A percentile compares a stretch with the other conserved stretches of the same genome.
These are phyloP conservation scores for Hansenula lynferdii DNA, from an alignment of 1,139 yeast genomes.

Conservation along the genomic window DNA sequence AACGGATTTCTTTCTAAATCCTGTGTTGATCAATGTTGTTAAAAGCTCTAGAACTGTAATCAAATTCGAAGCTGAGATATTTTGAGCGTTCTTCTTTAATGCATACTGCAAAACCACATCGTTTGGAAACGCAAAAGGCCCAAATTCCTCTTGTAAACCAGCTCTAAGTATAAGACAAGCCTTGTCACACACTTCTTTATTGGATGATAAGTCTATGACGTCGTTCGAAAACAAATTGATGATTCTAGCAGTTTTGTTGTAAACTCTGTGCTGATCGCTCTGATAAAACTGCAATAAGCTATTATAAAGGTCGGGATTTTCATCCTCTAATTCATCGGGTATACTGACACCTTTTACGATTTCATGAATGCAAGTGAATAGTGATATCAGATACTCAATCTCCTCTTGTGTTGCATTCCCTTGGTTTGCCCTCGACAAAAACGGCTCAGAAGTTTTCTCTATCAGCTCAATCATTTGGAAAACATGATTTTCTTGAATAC, in stretches of 20 bases:
- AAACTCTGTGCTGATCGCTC: constrained; percentile 25
- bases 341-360: constrained; percentile 63
- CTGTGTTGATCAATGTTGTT: constrained; percentile 36
- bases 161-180: constrained; percentile 52
- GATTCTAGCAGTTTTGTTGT: constrained; percentile 34
- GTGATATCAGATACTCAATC: constrained; percentile 40
- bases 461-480: constrained; percentile 24
- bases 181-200: constrained; percentile 45
- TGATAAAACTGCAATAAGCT: constrained; percentile 29
- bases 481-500: constrained; percentile 31
- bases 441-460: constrained; percentile 19
- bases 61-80: constrained; percentile 5
- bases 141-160: constrained; percentile 48
- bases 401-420: constrained; percentile 8
- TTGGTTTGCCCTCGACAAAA: constrained; percentile 12
- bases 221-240: constrained; percentile 41
- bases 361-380: constrained; percentile 58
- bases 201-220: constrained; percentile 29
- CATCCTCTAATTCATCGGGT: constrained; percentile 43
- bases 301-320: constrained; percentile 5
- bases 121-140: constrained; percentile 54
- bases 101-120: constrained; percentile 42
- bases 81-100: constrained; percentile 4
- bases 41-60: constrained; percentile 37
- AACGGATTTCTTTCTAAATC: constrained; percentile 7